Evolutionary conservation across 2,329 filamentous ascomycete species (phyloP), one percentile per base, ranked within the genome.

Genomic region (Lachnum nothofagi): DNA sequence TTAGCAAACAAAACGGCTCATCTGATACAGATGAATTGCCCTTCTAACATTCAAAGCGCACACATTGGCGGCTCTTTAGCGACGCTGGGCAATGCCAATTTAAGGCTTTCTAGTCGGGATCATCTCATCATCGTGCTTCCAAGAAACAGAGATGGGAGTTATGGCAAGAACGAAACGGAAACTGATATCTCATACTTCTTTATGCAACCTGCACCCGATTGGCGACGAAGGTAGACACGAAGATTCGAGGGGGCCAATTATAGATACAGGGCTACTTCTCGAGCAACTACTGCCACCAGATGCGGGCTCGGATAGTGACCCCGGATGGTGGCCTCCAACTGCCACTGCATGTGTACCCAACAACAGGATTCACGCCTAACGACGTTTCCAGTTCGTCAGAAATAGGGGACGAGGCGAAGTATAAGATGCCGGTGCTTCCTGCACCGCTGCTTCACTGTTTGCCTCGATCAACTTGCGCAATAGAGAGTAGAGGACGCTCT

Each of bases 1-100:
- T 54, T 62, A 61, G 60, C 51, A 62, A 61, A 58, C 46, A 56
- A 56, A 42, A 48, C 40, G 53, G 54, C 50, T 60, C 51, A 44
- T 59, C 57, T 60, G 44, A 46, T 45, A 48, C 41, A 46, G 57
- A 56, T 55, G 54, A 44, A 44, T 52, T 51, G 33, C 39, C 35
- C 16, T 16, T 38, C n/a, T 39, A 12, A 24, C 20, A 23, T 39
- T 9, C 19, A 23, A 22, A 39, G 16, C 12, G 31, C 45, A 22
- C 44, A 22, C 42, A 29, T 29, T 27, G 27, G 47, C 31, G 47
- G 27, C 19, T 41, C 34, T 44, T 29, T 37, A 31, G 44, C 34
- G 44, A 20, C 42, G 24, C 39, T 38, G 12, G 33, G 20, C 23
- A 27, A 25, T n/a, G n/a, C n/a, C n/a, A n/a, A n/a, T n/a, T n/a